Evolutionary conservation across 164 flowering plant species (phyloP), one percentile per base, ranked within the genome.

Genomic region (Santalum album): DNA sequence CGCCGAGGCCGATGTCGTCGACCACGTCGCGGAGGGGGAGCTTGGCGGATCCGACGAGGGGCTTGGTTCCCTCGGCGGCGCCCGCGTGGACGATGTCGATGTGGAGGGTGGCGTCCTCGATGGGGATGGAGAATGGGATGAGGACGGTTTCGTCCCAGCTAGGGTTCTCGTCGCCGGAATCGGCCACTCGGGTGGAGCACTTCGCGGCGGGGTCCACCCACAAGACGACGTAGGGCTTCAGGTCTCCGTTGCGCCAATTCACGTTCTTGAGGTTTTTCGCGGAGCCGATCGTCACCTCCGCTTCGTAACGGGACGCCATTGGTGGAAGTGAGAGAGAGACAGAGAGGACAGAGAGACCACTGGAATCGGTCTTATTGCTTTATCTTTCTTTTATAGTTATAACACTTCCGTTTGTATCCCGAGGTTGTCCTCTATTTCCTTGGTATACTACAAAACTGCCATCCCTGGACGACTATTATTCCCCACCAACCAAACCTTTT

Each of bases 241-340:
- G 56, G 7, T 52, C 54, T 63, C 94, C 96, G 76, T 81, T 42
- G 14, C 87, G 86, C 96, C 96, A 88, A 67, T 88, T 88, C 48
- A 88, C 81, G 71, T 88, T 88, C 62, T 88, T 88, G 49, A 86
- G 72, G 65, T 86, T 83, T 32, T 69, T 78, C 50, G 90, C 96
- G 1, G 84, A 78, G 54, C 65, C 40, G 49, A 88, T 22, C 14
- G 71, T 83, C 29, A 88, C 56, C 42, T 83, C 80, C 0, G 79
- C 64, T 65, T 88, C 90, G 59, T 62, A 70, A 7, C 56, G 57
- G 2, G 64, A 59, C 2, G 72, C 70, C 79, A 78, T 78, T 5
- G 21, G 6, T 42, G 45, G 21, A 17, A 17, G 20, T 10, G 17
- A 38, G 16, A 15, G 42, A 16, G 42, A 15, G 40, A 12, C 16